Evolutionary conservation across 225 moss, liverwort and hornwort species (phyloP), one percentile per base, ranked within the genome.

Genomic region (Pleurozium schreberi): DNA sequence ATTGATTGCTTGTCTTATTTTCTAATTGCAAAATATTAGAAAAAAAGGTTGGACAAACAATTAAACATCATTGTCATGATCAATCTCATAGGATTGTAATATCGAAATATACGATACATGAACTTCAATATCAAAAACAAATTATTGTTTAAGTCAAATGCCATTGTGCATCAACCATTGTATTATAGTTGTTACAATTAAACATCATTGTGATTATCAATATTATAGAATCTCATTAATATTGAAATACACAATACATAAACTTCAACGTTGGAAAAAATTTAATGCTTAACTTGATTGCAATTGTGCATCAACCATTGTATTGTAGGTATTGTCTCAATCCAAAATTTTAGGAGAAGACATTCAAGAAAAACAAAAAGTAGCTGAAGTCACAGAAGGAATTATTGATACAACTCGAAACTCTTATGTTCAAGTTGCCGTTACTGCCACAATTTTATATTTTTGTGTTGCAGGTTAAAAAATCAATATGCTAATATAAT

Each of bases 291-390:
- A 25, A 42, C 1, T 58, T 5, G 36, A 61, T 42, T 21, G 26
- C 8, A 40, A 47, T 34, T 42, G 47, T 40, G 13, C 16, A 34
- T 23, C 10, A 30, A 28, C 1, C 7, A n/a, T 70, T 42, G 5
- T 9, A 40, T 47, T 66, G 5, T 50, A 97, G 97, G 93, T 97
- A 11, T 87, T 97, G 47, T 96, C 96, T 33, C 93, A 95, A 87
- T 97, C 97, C 38, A 97, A 96, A 89, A 81, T 94, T 80, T 76
- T 97, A 52, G 94, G 94, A 53, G 96, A 96, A 89, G 96, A 96
- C 26, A 97, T 97, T 84, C 92, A 95, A 89, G 96, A 95, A 84
- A 97, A 96, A 84, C 97, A 97, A 89, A 94, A 96, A 85, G 92
- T 87, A 57, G 96, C 95, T 31, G 96, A 97, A 87, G 92, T 92